Evolutionary conservation across 2,329 filamentous ascomycete species (phyloP), one percentile per base, ranked within the genome.

Genomic region (Hymenoscyphus infarciens): DNA sequence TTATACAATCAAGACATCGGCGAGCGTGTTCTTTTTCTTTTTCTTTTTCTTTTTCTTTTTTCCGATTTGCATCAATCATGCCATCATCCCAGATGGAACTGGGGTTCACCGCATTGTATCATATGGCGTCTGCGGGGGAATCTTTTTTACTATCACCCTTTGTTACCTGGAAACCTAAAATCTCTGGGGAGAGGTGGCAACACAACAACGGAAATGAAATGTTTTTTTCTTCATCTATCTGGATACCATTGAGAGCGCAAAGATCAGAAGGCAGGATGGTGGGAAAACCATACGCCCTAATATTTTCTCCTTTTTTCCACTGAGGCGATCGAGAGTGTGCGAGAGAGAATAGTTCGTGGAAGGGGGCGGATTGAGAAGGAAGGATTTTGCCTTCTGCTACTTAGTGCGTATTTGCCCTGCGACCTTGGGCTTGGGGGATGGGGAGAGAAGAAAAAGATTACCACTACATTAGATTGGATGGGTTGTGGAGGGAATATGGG

Each of bases 51-150:
- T 29, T 31, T 19, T 15, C 19, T 27, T 13, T 35, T 16, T 25
- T 33, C 15, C 11, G 11, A 19, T n/a, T 31, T 39, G 60, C 54
- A 61, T 61, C 60, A 35, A 53, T 53, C 60, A 58, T 29, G 53
- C 53, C 49, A 56, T 45, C 35, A 38, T 49, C n/a, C 19, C 45
- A 25, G 19, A 55, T 55, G 53, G 53, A 19, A 52, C 25, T 13
- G 35, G 45, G 19, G 19, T 31, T 29, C 13, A 45, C 35, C 59
- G 60, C 60, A 61, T 57, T 61, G 60, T 61, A 61, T 61, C 54
- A 61, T 61, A 61, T 57, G 60, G 60, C 39, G 60, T 61, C 55
- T 52, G 29, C 60, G 55, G 60, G 29, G 45, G 10, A 25, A 25
- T 52, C 8, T 52, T 25, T 15, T 55, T n/a, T 33, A 29, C 25